phyloP scores from a whole-genome alignment of 2,329 filamentous ascomycete genomes.

The Pseudopithomyces chartarum region DNA sequence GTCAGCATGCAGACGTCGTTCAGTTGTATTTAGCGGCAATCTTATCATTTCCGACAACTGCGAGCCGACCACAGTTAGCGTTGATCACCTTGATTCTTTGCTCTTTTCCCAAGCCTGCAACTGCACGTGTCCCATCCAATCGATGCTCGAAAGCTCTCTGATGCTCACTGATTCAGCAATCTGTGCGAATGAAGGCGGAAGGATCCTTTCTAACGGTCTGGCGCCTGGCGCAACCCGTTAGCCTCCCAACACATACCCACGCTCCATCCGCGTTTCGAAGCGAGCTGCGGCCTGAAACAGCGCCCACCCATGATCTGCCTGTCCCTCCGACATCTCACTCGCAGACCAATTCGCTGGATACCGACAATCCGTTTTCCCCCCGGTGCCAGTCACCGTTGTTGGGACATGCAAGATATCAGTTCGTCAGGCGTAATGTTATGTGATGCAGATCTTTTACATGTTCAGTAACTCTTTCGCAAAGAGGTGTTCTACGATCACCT shows the following conservation, averaged over 20 bases:
- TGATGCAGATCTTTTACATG: not conserved
- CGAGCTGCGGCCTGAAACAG: not conserved
- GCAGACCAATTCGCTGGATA: not conserved
- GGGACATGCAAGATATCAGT: not conserved
- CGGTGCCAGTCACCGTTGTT: not conserved
- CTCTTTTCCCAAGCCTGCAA: not conserved
- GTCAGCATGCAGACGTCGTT: not conserved
- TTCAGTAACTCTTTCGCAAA: too few species aligned
- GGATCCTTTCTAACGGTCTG: not conserved
- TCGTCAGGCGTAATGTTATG: not conserved
- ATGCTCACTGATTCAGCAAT: not conserved
- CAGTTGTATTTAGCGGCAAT: not conserved
- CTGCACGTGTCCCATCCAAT: not conserved
- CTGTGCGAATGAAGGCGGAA: not conserved
- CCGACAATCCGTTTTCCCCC: not conserved
- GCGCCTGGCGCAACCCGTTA: constrained; percentile 4
- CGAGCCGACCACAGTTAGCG: not conserved
- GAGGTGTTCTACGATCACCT: too few species aligned
- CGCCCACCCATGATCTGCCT: not conserved
- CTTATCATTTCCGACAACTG: not conserved
- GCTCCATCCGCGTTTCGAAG: not conserved
- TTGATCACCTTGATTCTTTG: not conserved
- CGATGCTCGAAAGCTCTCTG: not conserved
- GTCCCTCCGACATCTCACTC: not conserved
- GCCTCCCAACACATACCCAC: not conserved